Evolutionary conservation across 495 filamentous ascomycete genomes (phyloP), one percentile per base, ranked within the genome.

Genomic region (Penicillium coprophilum): DNA sequence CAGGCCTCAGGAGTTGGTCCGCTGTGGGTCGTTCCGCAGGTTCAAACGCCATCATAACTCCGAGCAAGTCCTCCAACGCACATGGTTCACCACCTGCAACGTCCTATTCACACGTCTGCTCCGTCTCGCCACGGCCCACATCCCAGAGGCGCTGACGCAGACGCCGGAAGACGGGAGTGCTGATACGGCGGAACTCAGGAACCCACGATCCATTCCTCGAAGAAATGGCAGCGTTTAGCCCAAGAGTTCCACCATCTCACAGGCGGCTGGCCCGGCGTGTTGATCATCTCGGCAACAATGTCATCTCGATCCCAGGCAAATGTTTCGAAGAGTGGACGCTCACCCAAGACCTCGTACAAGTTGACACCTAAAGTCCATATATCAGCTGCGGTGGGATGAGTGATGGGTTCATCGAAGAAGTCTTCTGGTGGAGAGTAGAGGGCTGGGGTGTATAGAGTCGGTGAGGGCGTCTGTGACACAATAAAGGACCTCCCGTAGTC

Each of bases 1-100:
- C 58, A 44, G 51, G 61, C 44, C 40, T 46, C 12, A 63, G 51
- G 41, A 71, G 38, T 60, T 68, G 57, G 51, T 69, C 66, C 36
- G 59, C 65, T 19, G 63, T 69, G 38, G 64, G 58, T 54, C 70
- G 68, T 60, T 69, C 62, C n/a, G 56, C 41, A 24, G 70, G 72
- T 55, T 73, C 70, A 65, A 63, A 75, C 32, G 59, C 49, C 61
- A 73, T 46, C 69, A 73, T 71, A 12, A 57, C 65, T 61, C 53
- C 57, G 17, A 75, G 63, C 36, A 75, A 55, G n/a, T 67, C 60
- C 61, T 66, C 69, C 50, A 75, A 59, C 44, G 55, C 60, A 56
- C 45, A 46, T 47, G 67, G 43, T 65, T 75, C 70, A 27, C 59
- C 59, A 40, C 59, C 57, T 50, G 49, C 50, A 57, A 60, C 56